Conservation (phyloP, 495 filamentous ascomycete genomes). For the Aspergillus indologenus region DNA sequence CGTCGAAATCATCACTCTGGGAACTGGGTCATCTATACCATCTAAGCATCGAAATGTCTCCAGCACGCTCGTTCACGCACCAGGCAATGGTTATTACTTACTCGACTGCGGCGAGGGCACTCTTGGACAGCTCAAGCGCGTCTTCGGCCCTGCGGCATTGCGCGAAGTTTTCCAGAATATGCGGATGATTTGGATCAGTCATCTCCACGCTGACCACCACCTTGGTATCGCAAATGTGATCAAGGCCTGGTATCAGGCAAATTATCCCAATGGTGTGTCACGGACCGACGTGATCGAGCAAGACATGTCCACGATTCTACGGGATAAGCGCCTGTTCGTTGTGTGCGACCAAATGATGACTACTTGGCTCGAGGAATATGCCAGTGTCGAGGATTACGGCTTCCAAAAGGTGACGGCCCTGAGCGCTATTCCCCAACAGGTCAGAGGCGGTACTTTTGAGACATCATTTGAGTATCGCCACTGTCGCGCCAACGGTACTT, state of each 20-base stretch:
- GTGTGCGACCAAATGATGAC: constrained; percentile 64
- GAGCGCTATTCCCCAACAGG: constrained; percentile 20
- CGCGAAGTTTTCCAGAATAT: constrained; percentile 71
- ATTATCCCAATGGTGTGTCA: constrained; percentile 32
- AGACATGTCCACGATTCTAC: constrained; percentile 34
- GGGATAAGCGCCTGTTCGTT: constrained; percentile 53
- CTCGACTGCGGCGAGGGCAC: constrained; percentile 93
- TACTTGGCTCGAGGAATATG: constrained; percentile 72
- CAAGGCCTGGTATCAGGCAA: constrained; percentile 66
- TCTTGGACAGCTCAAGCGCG: constrained; percentile 80
- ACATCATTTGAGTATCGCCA: constrained; percentile 34
- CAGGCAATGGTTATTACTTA: constrained; percentile 78
- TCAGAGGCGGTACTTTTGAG: constrained; percentile 14
- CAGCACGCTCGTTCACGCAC: constrained; percentile 76
- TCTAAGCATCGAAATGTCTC: constrained; percentile 96
- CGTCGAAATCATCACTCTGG: constrained; percentile 79
- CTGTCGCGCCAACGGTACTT: constrained; percentile 26
- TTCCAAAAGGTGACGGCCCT: constrained; percentile 57
- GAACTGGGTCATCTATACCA: constrained; percentile 84
- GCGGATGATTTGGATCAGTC: constrained; percentile 87
- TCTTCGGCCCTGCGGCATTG: constrained; percentile 60
- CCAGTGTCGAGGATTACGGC: constrained; percentile 72
- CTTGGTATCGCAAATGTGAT: constrained; percentile 77
- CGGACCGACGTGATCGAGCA: constrained; percentile 27
- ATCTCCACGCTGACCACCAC: constrained; percentile 95